A percentile compares a stretch with the other conserved stretches of the same genome.
Evolutionary conservation across 495 filamentous ascomycete species (phyloP).

Genomic region (Sabuloglossum arenarium): DNA sequence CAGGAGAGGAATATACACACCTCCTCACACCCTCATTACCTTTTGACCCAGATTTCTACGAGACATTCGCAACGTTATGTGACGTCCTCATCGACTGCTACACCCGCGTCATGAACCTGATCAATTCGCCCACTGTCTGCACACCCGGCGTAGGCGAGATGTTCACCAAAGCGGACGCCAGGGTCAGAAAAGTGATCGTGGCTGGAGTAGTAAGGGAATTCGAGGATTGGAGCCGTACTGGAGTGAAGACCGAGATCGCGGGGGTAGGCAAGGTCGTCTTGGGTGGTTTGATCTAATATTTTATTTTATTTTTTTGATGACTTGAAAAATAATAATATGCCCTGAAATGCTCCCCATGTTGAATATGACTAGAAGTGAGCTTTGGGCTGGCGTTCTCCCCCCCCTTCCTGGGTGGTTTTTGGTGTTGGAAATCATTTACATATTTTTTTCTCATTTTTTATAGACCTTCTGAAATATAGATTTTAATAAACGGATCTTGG

Average conservation of each 20-base stretch:
- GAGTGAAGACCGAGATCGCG: conserved; percentile 57
- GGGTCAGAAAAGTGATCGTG: conserved; percentile 68
- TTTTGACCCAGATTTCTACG: conserved; percentile 94
- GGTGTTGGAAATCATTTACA: background rate
- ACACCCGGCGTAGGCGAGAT: conserved; percentile 44
- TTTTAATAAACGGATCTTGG: no score
- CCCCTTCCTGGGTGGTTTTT: background rate
- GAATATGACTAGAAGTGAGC: background rate
- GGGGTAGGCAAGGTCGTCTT: conserved; percentile 76
- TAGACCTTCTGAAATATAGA: no score
- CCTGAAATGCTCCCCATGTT: background rate
- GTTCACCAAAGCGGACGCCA: conserved; percentile 77
- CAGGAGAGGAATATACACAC: conserved; percentile 66
- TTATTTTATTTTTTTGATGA: background rate
- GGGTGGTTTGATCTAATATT: conserved; percentile 21
- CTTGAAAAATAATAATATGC: background rate
- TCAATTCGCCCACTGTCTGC: conserved; percentile 46
- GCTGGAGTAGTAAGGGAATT: conserved; percentile 75
- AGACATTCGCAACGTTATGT: conserved; percentile 91
- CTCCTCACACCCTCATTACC: conserved; percentile 81
- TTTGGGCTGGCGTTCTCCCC: background rate
- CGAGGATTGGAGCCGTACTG: conserved; percentile 59
- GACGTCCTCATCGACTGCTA: conserved; percentile 92
- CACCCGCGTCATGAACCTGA: conserved; percentile 46
- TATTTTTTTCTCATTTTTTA: background rate